phyloP scores from a whole-genome alignment of 495 filamentous ascomycete genomes.

The Corynascus novoguineensis region DNA sequence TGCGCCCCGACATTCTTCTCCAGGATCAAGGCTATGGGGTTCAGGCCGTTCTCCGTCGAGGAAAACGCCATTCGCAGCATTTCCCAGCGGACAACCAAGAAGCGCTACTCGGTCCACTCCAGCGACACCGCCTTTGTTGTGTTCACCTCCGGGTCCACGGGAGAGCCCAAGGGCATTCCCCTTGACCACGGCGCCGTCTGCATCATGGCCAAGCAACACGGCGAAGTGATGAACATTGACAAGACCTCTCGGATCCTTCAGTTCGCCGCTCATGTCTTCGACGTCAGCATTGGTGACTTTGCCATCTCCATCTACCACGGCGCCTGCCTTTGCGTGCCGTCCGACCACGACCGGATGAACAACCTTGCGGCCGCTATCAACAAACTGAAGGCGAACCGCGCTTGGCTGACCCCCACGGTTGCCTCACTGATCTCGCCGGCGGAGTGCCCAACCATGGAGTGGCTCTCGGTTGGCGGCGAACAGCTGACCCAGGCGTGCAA shows the following conservation, averaged over 20 bases:
- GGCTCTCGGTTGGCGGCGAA: slow-evolving; percentile 9
- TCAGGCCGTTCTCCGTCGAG: slow-evolving; percentile 7
- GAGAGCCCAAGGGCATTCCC: slow-evolving; percentile 43
- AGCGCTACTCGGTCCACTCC: slow-evolving; percentile 17
- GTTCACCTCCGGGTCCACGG: slow-evolving; percentile 56
- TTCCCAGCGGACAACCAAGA: neutral
- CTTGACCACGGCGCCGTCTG: slow-evolving; percentile 23
- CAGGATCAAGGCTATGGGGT: neutral
- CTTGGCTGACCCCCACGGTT: slow-evolving; percentile 2
- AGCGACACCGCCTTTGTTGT: slow-evolving; percentile 40
- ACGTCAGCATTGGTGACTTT: slow-evolving; percentile 50
- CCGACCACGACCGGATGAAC: slow-evolving; percentile 19
- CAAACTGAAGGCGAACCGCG: slow-evolving; percentile 3
- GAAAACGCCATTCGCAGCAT: slow-evolving; percentile 7
- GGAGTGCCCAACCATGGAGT: slow-evolving; percentile 7
- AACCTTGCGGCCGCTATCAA: slow-evolving; percentile 29
- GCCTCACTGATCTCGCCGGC: slow-evolving; percentile 2
- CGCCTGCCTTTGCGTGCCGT: slow-evolving; percentile 29
- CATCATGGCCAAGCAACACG: slow-evolving; percentile 7
- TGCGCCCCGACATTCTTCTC: slow-evolving; percentile 4
- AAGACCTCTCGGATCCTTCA: slow-evolving; percentile 42
- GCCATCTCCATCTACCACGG: slow-evolving; percentile 46
- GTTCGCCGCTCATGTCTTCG: slow-evolving; percentile 55
- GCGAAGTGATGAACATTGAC: slow-evolving; percentile 5
- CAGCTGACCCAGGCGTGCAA: slow-evolving; percentile 9